A percentile compares a stretch with the other conserved stretches of the same genome.
These are phyloP conservation scores for Aegilops sharonensis DNA, from an alignment of 176 grass and related monocot genomes.

Conservation along the genomic window DNA sequence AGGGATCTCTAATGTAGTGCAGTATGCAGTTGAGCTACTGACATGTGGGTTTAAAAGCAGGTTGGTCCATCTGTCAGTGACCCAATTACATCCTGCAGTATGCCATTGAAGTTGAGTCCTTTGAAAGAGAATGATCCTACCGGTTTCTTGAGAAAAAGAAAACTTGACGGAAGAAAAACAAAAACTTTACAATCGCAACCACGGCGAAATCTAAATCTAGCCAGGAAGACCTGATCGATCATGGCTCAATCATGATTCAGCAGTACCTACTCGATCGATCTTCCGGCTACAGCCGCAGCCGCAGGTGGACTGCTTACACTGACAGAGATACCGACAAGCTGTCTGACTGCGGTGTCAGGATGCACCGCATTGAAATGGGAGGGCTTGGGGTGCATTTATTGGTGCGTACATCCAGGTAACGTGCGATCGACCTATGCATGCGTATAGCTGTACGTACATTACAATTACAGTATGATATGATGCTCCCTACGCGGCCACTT, in stretches of 20 bases:
- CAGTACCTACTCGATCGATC: neutral
- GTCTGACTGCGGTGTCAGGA: neutral
- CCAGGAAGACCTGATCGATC: neutral
- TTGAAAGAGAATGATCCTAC: too few relatives aligned
- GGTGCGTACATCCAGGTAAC: neutral
- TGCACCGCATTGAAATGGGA: neutral
- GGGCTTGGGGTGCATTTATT: neutral
- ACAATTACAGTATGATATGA: neutral
- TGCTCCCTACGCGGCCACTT: neutral
- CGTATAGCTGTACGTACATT: slow-evolving; percentile 19
- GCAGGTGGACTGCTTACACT: slow-evolving; percentile 1
- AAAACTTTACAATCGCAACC: too few relatives aligned
- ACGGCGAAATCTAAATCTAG: neutral
- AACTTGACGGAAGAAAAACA: too few relatives aligned
- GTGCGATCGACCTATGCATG: neutral
- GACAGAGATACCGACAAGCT: neutral
- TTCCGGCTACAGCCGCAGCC: neutral
- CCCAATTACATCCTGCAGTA: too few relatives aligned
- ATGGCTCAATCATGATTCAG: neutral
- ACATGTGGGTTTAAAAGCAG: too few relatives aligned
- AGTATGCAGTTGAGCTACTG: too few relatives aligned
- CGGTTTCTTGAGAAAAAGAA: too few relatives aligned
- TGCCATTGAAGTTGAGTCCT: too few relatives aligned
- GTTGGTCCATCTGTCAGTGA: too few relatives aligned
- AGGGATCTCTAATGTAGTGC: too few relatives aligned